phyloP scores from a whole-genome alignment of 2,329 filamentous ascomycete genomes.

The Alternaria dauci region DNA sequence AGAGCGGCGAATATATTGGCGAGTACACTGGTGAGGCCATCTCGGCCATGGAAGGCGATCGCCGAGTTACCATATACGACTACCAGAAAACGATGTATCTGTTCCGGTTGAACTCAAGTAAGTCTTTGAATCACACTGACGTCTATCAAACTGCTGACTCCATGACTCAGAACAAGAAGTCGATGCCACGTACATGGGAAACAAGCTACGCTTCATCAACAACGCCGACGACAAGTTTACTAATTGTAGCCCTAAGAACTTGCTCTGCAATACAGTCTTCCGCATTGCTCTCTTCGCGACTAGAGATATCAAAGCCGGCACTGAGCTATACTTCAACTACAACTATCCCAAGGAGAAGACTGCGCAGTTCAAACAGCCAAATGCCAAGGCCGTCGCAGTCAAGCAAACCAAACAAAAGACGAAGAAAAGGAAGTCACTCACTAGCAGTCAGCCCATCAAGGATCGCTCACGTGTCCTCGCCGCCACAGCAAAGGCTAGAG shows the following conservation, averaged over 20 bases:
- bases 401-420: conserved; percentile 17
- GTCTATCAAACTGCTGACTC: conserved; percentile 13
- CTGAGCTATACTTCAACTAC: conserved; percentile 85
- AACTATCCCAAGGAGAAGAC: conserved; percentile 53
- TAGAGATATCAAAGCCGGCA: conserved; percentile 72
- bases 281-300: conserved; percentile 78
- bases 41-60: conserved; percentile 72
- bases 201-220: conserved; percentile 85
- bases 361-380: conserved; percentile 34
- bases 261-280: conserved; percentile 76
- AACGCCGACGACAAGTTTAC: conserved; percentile 66
- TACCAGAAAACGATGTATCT: conserved; percentile 70
- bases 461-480: conserved; percentile 6
- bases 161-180: conserved; percentile 58
- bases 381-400: conserved; percentile 21
- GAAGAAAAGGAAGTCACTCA: conserved; percentile 13
- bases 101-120: conserved; percentile 61
- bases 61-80: conserved; percentile 72
- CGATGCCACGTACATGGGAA: conserved; percentile 79
- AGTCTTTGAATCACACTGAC: conserved; percentile 10
- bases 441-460: neutral
- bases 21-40: conserved; percentile 85
- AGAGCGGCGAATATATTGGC: conserved; percentile 75
- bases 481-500: conserved; percentile 23
- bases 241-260: conserved; percentile 72